Evolutionary conservation across 2,329 filamentous ascomycete genomes (phyloP).

Genomic region (Fusarium buxicola): DNA sequence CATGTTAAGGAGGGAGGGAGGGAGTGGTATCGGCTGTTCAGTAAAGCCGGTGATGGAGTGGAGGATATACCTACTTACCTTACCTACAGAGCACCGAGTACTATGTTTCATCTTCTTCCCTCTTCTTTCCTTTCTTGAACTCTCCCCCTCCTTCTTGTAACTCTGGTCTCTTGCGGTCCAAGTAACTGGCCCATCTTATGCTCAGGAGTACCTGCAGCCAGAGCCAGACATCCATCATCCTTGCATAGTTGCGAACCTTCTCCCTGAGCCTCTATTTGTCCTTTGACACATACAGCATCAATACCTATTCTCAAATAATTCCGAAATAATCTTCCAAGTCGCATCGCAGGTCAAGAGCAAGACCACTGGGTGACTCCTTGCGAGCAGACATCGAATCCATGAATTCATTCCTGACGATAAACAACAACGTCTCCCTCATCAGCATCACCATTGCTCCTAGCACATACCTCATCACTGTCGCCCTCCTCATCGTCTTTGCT

Average conservation of each 20-base stretch:
- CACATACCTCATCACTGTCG: constrained; percentile 65
- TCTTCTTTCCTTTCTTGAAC: constrained; percentile 15
- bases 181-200: constrained; percentile 18
- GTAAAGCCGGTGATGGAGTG: constrained; percentile 9
- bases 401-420: constrained; percentile 70
- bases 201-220: constrained; percentile 7
- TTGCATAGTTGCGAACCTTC: constrained; percentile 32
- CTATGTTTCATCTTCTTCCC: constrained; percentile 36
- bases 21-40: constrained; percentile 2
- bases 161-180: constrained; percentile 11
- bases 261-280: constrained; percentile 28
- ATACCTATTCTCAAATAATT: no score
- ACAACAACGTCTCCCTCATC: constrained; percentile 71
- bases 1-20: constrained; percentile 4
- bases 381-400: constrained; percentile 53
- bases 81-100: constrained; percentile 9
- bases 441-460: constrained; percentile 69
- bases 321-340: neutral
- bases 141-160: constrained; percentile 14
- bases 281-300: no score
- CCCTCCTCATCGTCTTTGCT: constrained; percentile 63
- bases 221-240: constrained; percentile 20
- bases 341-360: neutral
- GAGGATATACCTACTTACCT: constrained; percentile 3
- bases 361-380: constrained; percentile 13